Evolutionary conservation across 257 asterid species (phyloP).

Genomic region (Euphrasia confusa): DNA sequence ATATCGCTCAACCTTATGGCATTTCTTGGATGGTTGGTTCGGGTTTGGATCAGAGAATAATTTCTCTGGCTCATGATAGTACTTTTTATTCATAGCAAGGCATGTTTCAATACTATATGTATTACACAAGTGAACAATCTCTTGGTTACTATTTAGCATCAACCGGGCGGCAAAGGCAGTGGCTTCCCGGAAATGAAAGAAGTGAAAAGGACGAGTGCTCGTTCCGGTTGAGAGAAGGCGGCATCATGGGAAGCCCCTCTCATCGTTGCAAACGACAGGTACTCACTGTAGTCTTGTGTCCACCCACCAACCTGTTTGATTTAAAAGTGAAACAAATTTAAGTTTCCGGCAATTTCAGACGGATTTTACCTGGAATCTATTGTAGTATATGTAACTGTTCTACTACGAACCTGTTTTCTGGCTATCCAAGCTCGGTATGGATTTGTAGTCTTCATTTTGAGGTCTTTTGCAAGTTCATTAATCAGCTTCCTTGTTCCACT

Average conservation of each 20-base stretch:
- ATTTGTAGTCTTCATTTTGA: slow-evolving; percentile 44
- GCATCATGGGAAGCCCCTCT: not conserved
- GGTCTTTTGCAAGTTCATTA: slow-evolving; percentile 46
- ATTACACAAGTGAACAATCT: too few relatives aligned
- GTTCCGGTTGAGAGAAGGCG: not conserved
- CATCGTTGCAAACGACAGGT: not conserved
- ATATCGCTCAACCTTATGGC: too few relatives aligned
- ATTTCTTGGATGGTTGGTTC: too few relatives aligned
- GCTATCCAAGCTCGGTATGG: slow-evolving; percentile 63
- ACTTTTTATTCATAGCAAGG: not conserved
- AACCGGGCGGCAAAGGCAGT: not conserved
- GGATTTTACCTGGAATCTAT: too few relatives aligned
- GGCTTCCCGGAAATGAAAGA: not conserved
- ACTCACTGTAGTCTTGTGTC: not conserved
- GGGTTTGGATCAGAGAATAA: too few relatives aligned
- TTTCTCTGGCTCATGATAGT: too few relatives aligned
- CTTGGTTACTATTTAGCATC: not conserved
- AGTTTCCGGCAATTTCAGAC: too few relatives aligned
- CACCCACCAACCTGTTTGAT: not conserved
- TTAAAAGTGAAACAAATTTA: too few relatives aligned
- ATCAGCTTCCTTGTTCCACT: slow-evolving; percentile 56
- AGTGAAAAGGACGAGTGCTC: not conserved
- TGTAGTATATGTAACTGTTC: too few relatives aligned
- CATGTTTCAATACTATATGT: too few relatives aligned
- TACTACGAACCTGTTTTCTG: slow-evolving; percentile 1